Conservation (phyloP, 768 basidiomycete genomes). For the Lactifluus rugatus region DNA sequence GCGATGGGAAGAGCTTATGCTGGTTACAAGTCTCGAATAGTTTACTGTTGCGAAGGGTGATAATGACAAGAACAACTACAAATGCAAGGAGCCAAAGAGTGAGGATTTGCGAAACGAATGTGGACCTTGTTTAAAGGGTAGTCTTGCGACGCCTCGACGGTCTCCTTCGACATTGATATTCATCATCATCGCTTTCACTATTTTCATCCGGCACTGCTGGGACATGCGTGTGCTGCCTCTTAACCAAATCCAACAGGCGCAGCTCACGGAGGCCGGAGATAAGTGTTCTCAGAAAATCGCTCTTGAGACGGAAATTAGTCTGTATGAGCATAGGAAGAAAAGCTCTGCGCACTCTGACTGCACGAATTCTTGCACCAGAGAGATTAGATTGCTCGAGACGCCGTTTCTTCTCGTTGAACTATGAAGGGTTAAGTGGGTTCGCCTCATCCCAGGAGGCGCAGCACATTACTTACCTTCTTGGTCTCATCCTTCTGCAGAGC, state of each 20-base stretch:
- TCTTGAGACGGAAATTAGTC: constrained; percentile 30
- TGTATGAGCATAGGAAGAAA: neutral
- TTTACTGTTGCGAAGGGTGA: neutral
- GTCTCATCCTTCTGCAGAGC: constrained; percentile 55
- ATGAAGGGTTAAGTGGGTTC: neutral
- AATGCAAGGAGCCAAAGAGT: neutral
- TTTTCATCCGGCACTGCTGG: constrained; percentile 33
- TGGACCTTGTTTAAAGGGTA: neutral
- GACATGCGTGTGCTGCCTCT: constrained; percentile 36
- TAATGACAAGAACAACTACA: neutral
- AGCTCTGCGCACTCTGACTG: constrained; percentile 43
- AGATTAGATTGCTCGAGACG: constrained; percentile 36
- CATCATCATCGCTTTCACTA: constrained; percentile 46
- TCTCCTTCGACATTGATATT: constrained; percentile 34
- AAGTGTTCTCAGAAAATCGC: constrained; percentile 59
- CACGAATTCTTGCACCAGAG: constrained; percentile 39
- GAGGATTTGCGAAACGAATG: neutral
- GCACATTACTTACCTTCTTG: constrained; percentile 42
- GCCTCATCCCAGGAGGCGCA: constrained; percentile 1
- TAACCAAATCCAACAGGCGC: constrained; percentile 49
- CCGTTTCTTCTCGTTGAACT: constrained; percentile 62
- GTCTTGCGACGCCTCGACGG: constrained; percentile 22
- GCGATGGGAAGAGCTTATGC: neutral
- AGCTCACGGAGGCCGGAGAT: constrained; percentile 46
- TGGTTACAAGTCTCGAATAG: neutral